Percentiles rank a stretch among this genome's conserved stretches.
Evolutionary conservation across 179 eudicot species (phyloP).

Genomic region (Silene noctiflora): DNA sequence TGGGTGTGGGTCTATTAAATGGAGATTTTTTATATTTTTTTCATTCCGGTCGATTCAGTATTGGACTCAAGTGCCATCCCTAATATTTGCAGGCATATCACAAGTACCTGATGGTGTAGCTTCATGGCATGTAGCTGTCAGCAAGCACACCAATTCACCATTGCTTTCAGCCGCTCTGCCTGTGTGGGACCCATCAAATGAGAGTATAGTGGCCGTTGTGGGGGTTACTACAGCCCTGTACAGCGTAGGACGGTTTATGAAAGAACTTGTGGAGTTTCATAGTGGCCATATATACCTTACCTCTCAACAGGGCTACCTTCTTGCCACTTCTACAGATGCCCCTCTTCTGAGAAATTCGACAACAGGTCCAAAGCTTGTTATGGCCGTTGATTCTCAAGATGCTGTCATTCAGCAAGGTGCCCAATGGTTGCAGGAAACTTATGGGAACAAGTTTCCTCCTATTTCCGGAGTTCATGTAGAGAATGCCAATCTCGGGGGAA

Average conservation of each 20-base stretch:
- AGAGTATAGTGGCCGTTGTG: constrained; percentile 82
- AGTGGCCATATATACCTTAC: constrained; percentile 92
- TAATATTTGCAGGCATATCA: constrained; percentile 49
- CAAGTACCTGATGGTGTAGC: constrained; percentile 96
- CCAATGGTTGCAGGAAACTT: constrained; percentile 55
- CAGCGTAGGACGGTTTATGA: constrained; percentile 94
- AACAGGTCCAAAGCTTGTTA: constrained; percentile 66
- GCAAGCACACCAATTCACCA: constrained; percentile 78
- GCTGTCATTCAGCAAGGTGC: constrained; percentile 70
- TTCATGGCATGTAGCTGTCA: constrained; percentile 91
- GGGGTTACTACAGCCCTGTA: constrained; percentile 89
- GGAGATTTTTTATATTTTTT: too few species aligned
- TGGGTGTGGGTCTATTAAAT: too few species aligned
- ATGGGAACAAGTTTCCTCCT: constrained; percentile 49
- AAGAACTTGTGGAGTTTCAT: constrained; percentile 79
- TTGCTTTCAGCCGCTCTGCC: constrained; percentile 93
- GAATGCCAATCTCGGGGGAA: constrained; percentile 61
- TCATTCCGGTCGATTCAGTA: neutral
- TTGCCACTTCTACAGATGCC: constrained; percentile 81
- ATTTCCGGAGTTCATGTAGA: constrained; percentile 73
- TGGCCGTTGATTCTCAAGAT: constrained; percentile 69
- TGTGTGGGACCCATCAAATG: constrained; percentile 65
- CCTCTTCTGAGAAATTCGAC: constrained; percentile 67
- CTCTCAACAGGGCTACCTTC: constrained; percentile 85
- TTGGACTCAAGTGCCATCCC: neutral